These are phyloP conservation scores for Cyclotella kingstonii DNA, from an alignment of 108 stramenopile genomes.

Conservation along the genomic window DNA sequence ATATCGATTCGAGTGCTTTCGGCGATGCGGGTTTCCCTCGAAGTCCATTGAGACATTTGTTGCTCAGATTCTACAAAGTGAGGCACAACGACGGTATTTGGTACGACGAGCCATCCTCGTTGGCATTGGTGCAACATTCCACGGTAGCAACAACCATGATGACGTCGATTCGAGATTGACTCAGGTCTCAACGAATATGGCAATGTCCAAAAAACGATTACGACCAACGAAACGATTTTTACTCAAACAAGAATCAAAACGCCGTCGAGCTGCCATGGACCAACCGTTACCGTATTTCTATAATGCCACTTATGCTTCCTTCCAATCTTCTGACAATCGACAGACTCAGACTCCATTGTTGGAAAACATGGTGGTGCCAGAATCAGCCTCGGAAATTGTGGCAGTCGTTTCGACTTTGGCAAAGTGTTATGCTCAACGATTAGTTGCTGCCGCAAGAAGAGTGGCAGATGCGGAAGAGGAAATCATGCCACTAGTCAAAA, in stretches of 20 bases:
- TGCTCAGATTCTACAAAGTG: slow-evolving; percentile 28
- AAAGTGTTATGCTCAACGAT: slow-evolving; percentile 77
- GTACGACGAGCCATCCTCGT: slow-evolving; percentile 15
- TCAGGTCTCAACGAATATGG: slow-evolving; percentile 7
- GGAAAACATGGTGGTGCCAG: slow-evolving; percentile 65
- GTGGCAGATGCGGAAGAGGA: slow-evolving; percentile 42
- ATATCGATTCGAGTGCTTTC: slow-evolving; percentile 47
- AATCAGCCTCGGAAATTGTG: slow-evolving; percentile 62
- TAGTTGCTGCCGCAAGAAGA: slow-evolving; percentile 63
- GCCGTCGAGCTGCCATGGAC: slow-evolving; percentile 37
- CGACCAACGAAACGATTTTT: slow-evolving; percentile 30
- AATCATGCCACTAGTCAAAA: too few relatives aligned
- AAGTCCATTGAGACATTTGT: slow-evolving; percentile 38
- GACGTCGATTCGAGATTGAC: slow-evolving; percentile 9
- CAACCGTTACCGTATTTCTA: slow-evolving; percentile 25
- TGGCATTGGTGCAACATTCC: slow-evolving; percentile 31
- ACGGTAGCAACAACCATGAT: too few relatives aligned
- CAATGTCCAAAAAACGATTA: slow-evolving; percentile 18
- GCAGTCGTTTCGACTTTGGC: slow-evolving; percentile 72
- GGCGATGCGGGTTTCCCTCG: slow-evolving; percentile 42
- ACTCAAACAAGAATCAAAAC: slow-evolving; percentile 38
- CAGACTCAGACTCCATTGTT: slow-evolving; percentile 21
- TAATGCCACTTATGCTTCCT: neutral
- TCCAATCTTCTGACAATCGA: neutral
- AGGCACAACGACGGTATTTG: slow-evolving; percentile 22